A percentile compares a stretch with the other conserved stretches of the same genome.
Evolutionary conservation across 495 filamentous ascomycete species (phyloP).

Genomic region (Trypethelium eluteriae): DNA sequence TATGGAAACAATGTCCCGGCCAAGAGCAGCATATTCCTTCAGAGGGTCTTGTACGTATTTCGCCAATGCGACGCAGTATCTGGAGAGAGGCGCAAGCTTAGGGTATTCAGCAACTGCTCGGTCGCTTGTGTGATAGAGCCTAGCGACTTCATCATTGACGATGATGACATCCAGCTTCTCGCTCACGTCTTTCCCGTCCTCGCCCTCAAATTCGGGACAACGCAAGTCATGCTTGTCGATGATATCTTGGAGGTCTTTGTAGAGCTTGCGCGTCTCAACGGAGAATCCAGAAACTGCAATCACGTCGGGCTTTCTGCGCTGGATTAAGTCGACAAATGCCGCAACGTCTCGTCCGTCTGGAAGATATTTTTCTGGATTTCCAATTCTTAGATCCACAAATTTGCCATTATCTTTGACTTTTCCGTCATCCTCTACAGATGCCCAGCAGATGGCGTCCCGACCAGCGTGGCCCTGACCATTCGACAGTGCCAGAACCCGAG

Average conservation of each 20-base stretch:
- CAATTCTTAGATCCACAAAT: conserved; percentile 63
- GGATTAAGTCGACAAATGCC: conserved; percentile 63
- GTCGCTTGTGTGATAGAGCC: conserved; percentile 83
- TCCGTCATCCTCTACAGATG: conserved; percentile 88
- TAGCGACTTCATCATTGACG: conserved; percentile 91
- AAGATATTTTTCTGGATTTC: conserved; percentile 59
- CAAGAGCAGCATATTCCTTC: conserved; percentile 89
- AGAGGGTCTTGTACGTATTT: conserved; percentile 89
- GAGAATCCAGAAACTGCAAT: conserved; percentile 86
- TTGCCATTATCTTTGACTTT: conserved; percentile 81
- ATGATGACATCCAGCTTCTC: conserved; percentile 79
- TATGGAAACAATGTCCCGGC: conserved; percentile 77
- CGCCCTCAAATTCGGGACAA: conserved; percentile 64
- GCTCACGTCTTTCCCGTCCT: conserved; percentile 53
- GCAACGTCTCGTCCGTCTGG: conserved; percentile 54
- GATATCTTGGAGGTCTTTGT: conserved; percentile 67
- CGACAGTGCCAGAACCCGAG: conserved; percentile 77
- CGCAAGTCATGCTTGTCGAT: conserved; percentile 65
- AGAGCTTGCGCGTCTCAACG: conserved; percentile 74
- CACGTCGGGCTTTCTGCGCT: conserved; percentile 76
- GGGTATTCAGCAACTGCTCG: conserved; percentile 78
- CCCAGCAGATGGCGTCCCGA: conserved; percentile 77
- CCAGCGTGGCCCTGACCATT: conserved; percentile 70
- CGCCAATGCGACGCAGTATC: conserved; percentile 83
- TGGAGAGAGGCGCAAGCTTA: conserved; percentile 60